Evolutionary conservation across 1,284 basidiomycete genomes (phyloP), one percentile per base, ranked within the genome.

Genomic region (Cerioporus squamosus): DNA sequence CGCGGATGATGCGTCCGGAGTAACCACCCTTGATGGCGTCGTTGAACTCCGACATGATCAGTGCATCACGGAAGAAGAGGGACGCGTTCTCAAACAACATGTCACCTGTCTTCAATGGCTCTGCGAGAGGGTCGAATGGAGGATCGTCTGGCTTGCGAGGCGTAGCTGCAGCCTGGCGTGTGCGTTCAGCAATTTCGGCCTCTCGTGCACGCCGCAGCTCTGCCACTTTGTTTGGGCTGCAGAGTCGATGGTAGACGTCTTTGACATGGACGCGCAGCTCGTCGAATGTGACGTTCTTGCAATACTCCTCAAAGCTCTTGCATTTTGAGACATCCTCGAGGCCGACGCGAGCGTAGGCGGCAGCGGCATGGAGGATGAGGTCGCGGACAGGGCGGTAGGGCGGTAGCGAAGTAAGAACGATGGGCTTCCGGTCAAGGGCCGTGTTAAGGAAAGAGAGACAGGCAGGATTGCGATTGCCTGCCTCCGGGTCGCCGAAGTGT

Each of bases 61-160:
- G 64, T 0, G 67, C 69, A 57, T 77, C 74, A 2, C 73, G 72
- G 2, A 78, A 15, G 61, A 77, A 77, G 0, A 77, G 67, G 7
- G 69, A 31, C 0, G 71, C 71, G 57, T 74, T 76, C 60, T 78
- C 74, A 42, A 68, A 76, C 0, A 76, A 69, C 70, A 75, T 74
- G 17, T 61, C 59, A 3, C 55, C 58, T 2, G 1, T n/a, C n/a
- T 29, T 22, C 9, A 51, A 3, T 8, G 47, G 31, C 7, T 43
- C 5, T 12, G 36, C 33, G 6, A 22, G 14, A 2, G 44, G 39
- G 29, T 49, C 40, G 26, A 43, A 33, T 24, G 53, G 38, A 2
- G 24, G 14, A n/a, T 29, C 22, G 15, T 17, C 33, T 3, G 7
- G 31, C 17, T 14, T 33, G 22, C 4, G 2, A 20, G n/a, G n/a